phyloP scores from a whole-genome alignment of 768 basidiomycete genomes.

The Russula virescens region DNA sequence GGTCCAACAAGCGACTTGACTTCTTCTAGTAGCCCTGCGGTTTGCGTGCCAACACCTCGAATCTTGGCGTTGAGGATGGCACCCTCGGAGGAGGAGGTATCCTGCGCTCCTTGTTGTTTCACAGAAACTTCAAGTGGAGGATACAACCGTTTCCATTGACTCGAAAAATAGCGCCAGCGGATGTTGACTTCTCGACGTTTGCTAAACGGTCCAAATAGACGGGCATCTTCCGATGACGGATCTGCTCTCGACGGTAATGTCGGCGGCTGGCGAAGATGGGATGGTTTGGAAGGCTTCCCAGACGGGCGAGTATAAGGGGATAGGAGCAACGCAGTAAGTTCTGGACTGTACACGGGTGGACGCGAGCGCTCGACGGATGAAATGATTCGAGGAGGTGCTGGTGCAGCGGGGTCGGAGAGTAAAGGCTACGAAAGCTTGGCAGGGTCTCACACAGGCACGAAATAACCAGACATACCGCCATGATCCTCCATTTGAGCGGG shows the following conservation, averaged over 20 bases:
- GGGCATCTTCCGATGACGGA: slow-evolving; percentile 51
- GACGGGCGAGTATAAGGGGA: slow-evolving; percentile 42
- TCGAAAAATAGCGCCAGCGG: slow-evolving; percentile 57
- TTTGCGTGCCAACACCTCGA: slow-evolving; percentile 40
- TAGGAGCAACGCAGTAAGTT: slow-evolving; percentile 57
- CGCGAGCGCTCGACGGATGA: slow-evolving; percentile 45
- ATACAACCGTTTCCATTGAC: slow-evolving; percentile 47
- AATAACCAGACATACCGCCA: slow-evolving; percentile 44
- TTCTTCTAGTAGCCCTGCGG: slow-evolving; percentile 39
- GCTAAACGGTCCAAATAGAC: slow-evolving; percentile 58
- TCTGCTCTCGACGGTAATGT: slow-evolving; percentile 53
- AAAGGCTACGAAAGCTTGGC: slow-evolving; percentile 43
- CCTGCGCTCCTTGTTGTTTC: slow-evolving; percentile 15
- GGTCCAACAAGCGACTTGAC: slow-evolving; percentile 41
- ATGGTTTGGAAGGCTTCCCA: slow-evolving; percentile 37
- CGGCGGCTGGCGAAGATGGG: slow-evolving; percentile 45
- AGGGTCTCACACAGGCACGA: neutral
- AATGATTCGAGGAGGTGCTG: slow-evolving; percentile 45
- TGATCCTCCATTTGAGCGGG: slow-evolving; percentile 59
- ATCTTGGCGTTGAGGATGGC: slow-evolving; percentile 28
- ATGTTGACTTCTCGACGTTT: slow-evolving; percentile 71
- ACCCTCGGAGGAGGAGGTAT: slow-evolving; percentile 14
- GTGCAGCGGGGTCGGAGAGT: slow-evolving; percentile 40
- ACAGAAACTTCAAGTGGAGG: slow-evolving; percentile 55
- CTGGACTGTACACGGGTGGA: slow-evolving; percentile 62